Evolutionary conservation across 208 protist species (phyloP), one percentile per base, ranked within the genome.

Genomic region (Acanthamoeba triangularis): DNA sequence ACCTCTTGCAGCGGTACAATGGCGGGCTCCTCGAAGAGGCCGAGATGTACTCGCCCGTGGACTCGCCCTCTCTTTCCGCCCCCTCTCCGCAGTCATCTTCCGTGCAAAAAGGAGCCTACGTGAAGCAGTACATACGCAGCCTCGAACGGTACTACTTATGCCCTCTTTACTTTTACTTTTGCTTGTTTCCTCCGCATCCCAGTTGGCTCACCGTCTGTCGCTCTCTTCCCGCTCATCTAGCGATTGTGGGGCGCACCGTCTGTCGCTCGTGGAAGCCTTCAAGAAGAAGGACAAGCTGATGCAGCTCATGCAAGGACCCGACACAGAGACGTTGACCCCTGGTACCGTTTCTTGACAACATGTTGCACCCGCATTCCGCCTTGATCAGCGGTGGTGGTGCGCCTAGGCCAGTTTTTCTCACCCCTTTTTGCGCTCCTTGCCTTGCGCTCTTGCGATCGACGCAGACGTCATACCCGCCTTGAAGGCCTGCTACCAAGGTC

Each of bases 281-380:
- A 76, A 49, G 44, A 93, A 76, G 61, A 93, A 93, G 87, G 87
- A 93, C 41, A 93, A 93, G 87, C 35, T 93, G 6, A 37, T 93
- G 61, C 35, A 93, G 41, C 28, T 76, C 7, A 93, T 93, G 54
- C 87, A 93, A 8, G 87, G 87, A 18, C 87, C 87, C 28, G 87
- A 93, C 28, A 67, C 63, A 8, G 87, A 93, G 37, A 93, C 87
- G n/a, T 23, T 76, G n/a, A 93, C 87, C n/a, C 61, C 54, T 13
- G 61, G 87, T 93, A 74, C 33, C 28, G 18, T 76, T 30, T 37
- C 23, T 90, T 18, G 37, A 37, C 30, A 69, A 65, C 35, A 3
- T 10, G n/a, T 90, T 90, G 33, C 56, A 56, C 65, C 5, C n/a
- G 30, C n/a, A 56, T 93, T 56, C 28, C 63, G 14, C 30, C 41